Conservation (phyloP, 2,329 filamentous ascomycete species). For the Tolypocladium sp. region DNA sequence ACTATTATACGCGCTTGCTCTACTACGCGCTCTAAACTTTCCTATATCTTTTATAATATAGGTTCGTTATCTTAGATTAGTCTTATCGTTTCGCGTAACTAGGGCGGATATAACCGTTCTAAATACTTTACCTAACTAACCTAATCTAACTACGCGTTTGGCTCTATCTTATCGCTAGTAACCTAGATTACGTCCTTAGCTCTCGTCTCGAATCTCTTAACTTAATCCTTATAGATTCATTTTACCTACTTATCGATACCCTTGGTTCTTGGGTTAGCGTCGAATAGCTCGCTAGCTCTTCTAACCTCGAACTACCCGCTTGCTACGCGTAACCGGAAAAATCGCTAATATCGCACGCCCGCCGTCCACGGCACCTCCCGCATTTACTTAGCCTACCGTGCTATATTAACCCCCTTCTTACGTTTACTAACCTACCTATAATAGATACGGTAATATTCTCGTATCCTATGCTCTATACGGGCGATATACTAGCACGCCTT, state of each 20-base stretch:
- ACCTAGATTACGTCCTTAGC: neutral
- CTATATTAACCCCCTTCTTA: neutral
- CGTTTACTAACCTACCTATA: neutral
- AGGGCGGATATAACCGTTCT: neutral
- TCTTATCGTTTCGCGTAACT: too few relatives aligned
- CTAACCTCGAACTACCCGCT: conserved; percentile 1
- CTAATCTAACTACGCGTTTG: conserved; percentile 1
- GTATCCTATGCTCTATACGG: neutral
- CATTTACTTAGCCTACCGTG: neutral
- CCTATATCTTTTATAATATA: too few relatives aligned
- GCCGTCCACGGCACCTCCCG: neutral
- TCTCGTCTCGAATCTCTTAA: neutral
- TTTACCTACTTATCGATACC: neutral
- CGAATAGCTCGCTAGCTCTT: neutral
- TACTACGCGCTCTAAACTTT: too few relatives aligned
- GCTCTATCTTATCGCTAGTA: neutral
- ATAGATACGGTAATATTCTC: neutral
- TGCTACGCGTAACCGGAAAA: neutral
- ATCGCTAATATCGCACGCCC: neutral
- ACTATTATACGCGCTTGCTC: too few relatives aligned
- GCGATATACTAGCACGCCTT: neutral
- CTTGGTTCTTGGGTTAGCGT: neutral
- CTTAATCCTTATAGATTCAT: neutral
- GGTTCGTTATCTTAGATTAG: too few relatives aligned
- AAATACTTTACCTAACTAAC: conserved; percentile 2